Conservation (phyloP, 2,329 filamentous ascomycete genomes). For the Elsinoe australis region DNA sequence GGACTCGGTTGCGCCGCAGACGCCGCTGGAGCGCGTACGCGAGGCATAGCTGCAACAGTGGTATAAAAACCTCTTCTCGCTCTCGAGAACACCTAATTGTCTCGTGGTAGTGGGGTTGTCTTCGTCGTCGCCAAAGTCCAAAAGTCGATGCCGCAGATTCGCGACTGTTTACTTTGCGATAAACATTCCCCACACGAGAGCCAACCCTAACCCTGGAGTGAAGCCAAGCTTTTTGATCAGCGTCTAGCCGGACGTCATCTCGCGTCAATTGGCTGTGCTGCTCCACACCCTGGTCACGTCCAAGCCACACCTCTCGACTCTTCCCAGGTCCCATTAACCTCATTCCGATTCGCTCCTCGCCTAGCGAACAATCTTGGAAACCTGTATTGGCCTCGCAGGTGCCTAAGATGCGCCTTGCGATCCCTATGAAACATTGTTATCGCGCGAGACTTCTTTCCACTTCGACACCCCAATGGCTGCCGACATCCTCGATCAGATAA, state of each 20-base stretch:
- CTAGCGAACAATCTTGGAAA: neutral
- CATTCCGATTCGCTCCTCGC: neutral
- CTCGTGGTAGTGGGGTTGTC: neutral
- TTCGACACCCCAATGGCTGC: constrained; percentile 9
- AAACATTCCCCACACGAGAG: neutral
- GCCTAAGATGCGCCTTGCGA: constrained; percentile 14
- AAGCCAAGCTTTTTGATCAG: constrained; percentile 3
- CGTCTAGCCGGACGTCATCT: constrained; percentile 4
- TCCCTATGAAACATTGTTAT: constrained; percentile 15
- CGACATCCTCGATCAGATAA: constrained; percentile 2
- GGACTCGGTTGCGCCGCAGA: constrained; percentile 42
- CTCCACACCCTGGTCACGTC: neutral
- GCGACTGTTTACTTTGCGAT: constrained; percentile 6
- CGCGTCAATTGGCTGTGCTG: neutral
- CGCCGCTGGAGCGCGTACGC: constrained; percentile 32
- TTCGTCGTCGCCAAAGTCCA: neutral
- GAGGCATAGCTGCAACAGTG: constrained; percentile 27
- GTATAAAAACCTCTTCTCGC: too few relatives aligned
- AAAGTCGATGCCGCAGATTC: neutral
- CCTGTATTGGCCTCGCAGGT: constrained; percentile 1
- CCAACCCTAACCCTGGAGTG: too few relatives aligned
- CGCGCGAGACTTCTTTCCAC: neutral
- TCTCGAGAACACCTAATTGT: neutral
- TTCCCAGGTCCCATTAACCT: neutral
- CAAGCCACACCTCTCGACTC: constrained; percentile 5